Evolutionary conservation across 1,284 basidiomycete genomes (phyloP).

Genomic region (Sporisorium graminicola): DNA sequence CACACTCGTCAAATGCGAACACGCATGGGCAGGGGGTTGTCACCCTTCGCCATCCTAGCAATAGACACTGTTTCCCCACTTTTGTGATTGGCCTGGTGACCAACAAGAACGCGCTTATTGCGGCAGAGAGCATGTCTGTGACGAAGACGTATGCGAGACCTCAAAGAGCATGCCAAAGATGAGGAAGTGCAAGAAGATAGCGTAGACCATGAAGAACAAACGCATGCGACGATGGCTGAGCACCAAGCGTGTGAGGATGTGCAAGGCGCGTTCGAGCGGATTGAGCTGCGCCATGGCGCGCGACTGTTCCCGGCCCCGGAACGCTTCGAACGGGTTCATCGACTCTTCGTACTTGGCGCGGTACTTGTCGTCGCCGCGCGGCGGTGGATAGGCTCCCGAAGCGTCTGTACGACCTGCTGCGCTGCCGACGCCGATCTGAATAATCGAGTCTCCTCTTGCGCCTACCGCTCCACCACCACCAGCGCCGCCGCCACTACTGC

Average conservation of each 20-base stretch:
- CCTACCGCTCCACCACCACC: conserved; percentile 14
- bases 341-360: conserved; percentile 91
- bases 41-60: background rate
- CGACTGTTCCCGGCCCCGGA: conserved; percentile 91
- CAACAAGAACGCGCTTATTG: background rate
- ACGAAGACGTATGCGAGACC: conserved; percentile 32
- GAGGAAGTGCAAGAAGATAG: conserved; percentile 80
- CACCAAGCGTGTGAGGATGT: conserved; percentile 85
- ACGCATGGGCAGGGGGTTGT: background rate
- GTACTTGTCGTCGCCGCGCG: conserved; percentile 79
- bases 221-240: conserved; percentile 81
- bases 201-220: conserved; percentile 84
- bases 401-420: conserved; percentile 22
- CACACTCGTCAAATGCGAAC: background rate
- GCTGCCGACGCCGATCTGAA: conserved; percentile 27
- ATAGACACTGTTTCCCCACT: background rate
- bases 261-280: conserved; percentile 87
- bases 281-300: conserved; percentile 91
- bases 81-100: background rate
- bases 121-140: conserved; percentile 33
- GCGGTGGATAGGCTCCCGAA: conserved; percentile 34
- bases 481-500: background rate
- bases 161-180: conserved; percentile 77
- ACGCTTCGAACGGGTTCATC: conserved; percentile 97
- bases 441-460: conserved; percentile 12